These are phyloP conservation scores for Penicillium pulvis DNA, from an alignment of 495 filamentous ascomycete genomes.

Conservation along the genomic window DNA sequence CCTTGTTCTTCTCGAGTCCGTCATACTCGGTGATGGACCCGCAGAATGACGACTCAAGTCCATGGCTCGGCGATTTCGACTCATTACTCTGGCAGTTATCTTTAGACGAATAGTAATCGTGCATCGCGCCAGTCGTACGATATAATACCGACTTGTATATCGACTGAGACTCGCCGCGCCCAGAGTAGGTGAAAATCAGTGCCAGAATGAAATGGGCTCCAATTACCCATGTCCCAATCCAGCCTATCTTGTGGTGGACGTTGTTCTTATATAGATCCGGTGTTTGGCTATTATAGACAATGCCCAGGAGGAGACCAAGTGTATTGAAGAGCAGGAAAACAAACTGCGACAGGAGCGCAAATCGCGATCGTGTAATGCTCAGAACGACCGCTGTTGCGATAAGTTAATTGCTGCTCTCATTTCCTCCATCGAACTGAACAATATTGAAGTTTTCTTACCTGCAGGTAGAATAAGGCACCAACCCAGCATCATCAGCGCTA, in stretches of 20 bases:
- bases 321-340: constrained; percentile 73
- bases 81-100: constrained; percentile 92
- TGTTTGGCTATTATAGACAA: constrained; percentile 78
- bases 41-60: constrained; percentile 45
- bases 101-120: constrained; percentile 67
- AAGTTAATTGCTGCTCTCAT: no score
- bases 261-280: constrained; percentile 89
- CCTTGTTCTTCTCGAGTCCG: no score
- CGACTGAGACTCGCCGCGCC: constrained; percentile 35
- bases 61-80: constrained; percentile 65
- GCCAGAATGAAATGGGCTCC: constrained; percentile 68
- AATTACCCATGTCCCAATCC: constrained; percentile 75
- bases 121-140: constrained; percentile 41
- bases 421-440: no score
- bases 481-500: constrained; percentile 75
- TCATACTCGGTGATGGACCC: no score
- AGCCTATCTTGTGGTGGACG: constrained; percentile 85
- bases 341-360: constrained; percentile 69
- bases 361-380: constrained; percentile 76
- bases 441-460: constrained; percentile 51
- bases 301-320: constrained; percentile 67
- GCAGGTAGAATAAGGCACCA: constrained; percentile 85
- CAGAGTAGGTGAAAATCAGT: constrained; percentile 57
- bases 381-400: constrained; percentile 71
- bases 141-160: constrained; percentile 6